Base-by-base conservation (phyloP, 768 basidiomycete species). In the Neoboletus brunneissimus region DNA sequence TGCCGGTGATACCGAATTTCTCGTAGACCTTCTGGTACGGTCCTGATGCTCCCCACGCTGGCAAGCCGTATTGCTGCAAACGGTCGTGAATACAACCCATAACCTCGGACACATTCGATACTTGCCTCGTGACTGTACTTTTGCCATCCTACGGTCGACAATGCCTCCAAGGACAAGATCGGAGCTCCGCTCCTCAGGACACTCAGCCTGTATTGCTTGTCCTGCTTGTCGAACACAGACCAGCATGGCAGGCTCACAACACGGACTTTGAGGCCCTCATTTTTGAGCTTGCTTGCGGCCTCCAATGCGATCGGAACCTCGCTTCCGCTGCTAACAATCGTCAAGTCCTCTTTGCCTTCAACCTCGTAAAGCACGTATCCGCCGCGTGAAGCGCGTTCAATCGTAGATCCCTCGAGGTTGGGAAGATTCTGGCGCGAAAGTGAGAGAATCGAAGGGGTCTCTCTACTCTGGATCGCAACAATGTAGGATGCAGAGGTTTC, bases 401-500 rank as follows among this genome's bases (percentile, higher is more conserved):
- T 87, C 54, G 89, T 80, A 27, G 93, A 94, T 54, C 83, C 85
- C 67, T 88, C 91, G 57, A 98, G 86, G 70, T 97, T 94, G 49
- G 94, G 94, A 37, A 98, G 82, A 78, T 93, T 94, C 77, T 96
- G 91, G 41, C 91, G 85, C 52, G 92, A 91, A 54, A 91, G 82
- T 5, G 86, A 87, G 55, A 93, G 77, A 63, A 95, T 80, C 25
- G 93, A 94, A 29, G 94, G 94, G 2, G 91, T 95, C 64, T 77
- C 73, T 59, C 74, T 82, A 58, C 91, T 86, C 61, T 81, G 79
- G 64, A 98, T 73, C 45, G 94, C 89, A 55, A 87, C 83, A 57
- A 83, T 72, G 79, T 97, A 97, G 18, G 94, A 83, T 22, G 94
- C 94, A 22, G 91, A 94, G n/a, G 92, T 94, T 79, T 98, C 95